These are phyloP conservation scores for Psidium friedrichsthalianum DNA, from an alignment of 345 rosid genomes.

Conservation along the genomic window DNA sequence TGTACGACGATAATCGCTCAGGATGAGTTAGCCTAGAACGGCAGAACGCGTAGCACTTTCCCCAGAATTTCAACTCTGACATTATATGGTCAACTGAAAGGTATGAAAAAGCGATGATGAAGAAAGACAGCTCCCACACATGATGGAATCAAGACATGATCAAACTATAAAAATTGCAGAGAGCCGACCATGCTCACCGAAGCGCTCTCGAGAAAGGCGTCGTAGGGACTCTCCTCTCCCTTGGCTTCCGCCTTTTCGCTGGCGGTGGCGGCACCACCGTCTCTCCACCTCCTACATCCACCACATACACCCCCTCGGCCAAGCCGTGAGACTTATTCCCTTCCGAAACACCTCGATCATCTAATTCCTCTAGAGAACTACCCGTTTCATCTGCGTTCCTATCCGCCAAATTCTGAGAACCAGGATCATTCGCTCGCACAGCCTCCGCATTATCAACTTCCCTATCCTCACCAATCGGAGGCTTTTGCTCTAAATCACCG, in stretches of 20 bases:
- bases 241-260: conserved; percentile 58
- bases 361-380: not conserved
- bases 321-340: conserved; percentile 9
- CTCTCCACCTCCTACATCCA: conserved; percentile 7
- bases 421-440: not conserved
- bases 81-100: not conserved
- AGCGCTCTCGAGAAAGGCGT: conserved; percentile 82
- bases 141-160: not conserved
- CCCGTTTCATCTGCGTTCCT: not conserved
- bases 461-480: not conserved
- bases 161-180: not conserved
- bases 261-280: not conserved
- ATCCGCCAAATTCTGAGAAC: not conserved
- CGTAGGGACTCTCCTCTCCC: conserved; percentile 88
- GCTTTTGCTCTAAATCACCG: not conserved
- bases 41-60: not conserved
- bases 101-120: not conserved
- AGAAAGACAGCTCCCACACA: not conserved
- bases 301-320: conserved; percentile 6
- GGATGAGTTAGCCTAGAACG: not conserved
- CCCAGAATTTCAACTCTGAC: not conserved
- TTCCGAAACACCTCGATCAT: not conserved
- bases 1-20: not conserved
- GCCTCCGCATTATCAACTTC: not conserved
- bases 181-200: conserved; percentile 36